Evolutionary conservation across 164 flowering plant species (phyloP), one percentile per base, ranked within the genome.

Genomic region (Stephania japonica): DNA sequence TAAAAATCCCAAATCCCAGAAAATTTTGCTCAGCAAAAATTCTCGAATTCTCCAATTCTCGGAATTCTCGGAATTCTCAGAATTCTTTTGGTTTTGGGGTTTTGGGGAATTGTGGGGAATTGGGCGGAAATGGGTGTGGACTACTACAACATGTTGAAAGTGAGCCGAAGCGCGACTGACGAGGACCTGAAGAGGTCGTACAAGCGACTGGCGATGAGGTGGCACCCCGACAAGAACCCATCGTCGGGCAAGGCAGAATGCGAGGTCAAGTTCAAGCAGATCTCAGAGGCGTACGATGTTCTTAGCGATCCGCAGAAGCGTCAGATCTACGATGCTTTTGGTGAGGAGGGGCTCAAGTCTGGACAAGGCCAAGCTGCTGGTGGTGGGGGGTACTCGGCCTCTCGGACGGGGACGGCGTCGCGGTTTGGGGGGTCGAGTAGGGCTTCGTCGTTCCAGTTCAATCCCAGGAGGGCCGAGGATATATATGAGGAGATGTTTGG

Each of bases 201-300:
- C 82, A 84, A 85, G 49, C 83, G 94, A 56, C 70, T 90, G 3
- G 97, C 97, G 1, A 89, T 86, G 97, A 86, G 84, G 16, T 91
- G 96, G 96, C 96, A 91, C 72, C 96, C 96, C 0, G 96, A 91
- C 78, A 89, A 89, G 84, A 86, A 90, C 81, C 89, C 85, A 2
- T 32, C 1, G 4, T 64, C 43, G 11, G 73, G 74, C 70, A 85
- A 82, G 75, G 65, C 73, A 23, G 93, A 92, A 59, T 87, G 92
- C 0, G 97, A 92, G 71, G 82, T 90, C 44, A 92, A 90, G 64
- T 90, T 92, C 86, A 92, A 89, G 83, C 87, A 83, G 65, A 87
- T 90, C 73, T 90, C 95, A 23, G 94, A 92, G 49, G 95, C 95
- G 27, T 90, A 90, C 67, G 95, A 90, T 32, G 95, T 90, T 23